phyloP scores from a whole-genome alignment of 306 rosid genomes.

The Coriaria nepalensis region DNA sequence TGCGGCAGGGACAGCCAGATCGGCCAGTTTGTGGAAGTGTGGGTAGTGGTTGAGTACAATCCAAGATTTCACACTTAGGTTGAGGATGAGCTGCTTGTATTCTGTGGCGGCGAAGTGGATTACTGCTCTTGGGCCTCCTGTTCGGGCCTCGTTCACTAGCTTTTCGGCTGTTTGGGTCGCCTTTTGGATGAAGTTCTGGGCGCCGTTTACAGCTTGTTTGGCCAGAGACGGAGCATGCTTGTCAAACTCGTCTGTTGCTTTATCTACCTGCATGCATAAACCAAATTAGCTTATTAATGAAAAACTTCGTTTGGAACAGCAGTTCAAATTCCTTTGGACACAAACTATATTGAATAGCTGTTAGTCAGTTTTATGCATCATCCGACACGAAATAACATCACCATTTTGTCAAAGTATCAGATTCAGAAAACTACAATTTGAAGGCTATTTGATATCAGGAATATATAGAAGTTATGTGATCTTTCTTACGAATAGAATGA shows the following conservation, averaged over 20 bases:
- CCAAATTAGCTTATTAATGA: background rate
- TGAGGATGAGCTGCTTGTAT: constrained; percentile 35
- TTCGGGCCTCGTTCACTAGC: constrained; percentile 30
- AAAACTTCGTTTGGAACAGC: too few species aligned
- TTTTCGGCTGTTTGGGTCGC: constrained; percentile 23
- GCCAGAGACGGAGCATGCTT: constrained; percentile 54
- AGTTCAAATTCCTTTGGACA: too few species aligned
- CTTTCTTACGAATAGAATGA: too few species aligned
- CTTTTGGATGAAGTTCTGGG: constrained; percentile 24
- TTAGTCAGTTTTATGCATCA: too few species aligned
- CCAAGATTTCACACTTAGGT: constrained; percentile 40
- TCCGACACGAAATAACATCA: too few species aligned
- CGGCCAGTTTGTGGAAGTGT: constrained; percentile 40
- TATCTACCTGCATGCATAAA: constrained; percentile 39
- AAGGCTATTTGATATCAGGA: too few species aligned
- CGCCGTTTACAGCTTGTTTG: constrained; percentile 24
- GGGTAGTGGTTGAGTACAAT: constrained; percentile 24
- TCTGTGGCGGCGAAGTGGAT: constrained; percentile 35
- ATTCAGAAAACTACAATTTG: too few species aligned
- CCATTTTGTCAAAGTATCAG: too few species aligned
- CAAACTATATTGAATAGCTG: too few species aligned
- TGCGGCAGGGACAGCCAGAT: constrained; percentile 33
- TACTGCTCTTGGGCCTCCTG: constrained; percentile 52
- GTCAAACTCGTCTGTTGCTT: constrained; percentile 30
- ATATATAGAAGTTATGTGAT: too few species aligned